Evolutionary conservation across 495 filamentous ascomycete genomes (phyloP).

Genomic region (Penicillium crystallinum): DNA sequence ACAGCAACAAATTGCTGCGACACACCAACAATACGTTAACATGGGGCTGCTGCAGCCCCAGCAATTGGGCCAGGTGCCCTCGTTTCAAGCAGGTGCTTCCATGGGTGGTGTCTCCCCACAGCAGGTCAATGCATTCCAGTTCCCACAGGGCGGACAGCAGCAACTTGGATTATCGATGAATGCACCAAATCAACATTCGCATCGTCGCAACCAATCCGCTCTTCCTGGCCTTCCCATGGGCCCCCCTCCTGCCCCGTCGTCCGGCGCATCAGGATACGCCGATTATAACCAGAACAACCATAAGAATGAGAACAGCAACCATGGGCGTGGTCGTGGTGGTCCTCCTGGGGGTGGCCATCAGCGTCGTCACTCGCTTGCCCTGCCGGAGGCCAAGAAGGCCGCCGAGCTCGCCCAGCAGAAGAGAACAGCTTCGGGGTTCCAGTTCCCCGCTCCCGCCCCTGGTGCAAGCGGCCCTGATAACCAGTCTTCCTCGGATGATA

Average conservation of each 20-base stretch:
- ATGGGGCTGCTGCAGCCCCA: slow-evolving; percentile 88
- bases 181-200: slow-evolving; percentile 71
- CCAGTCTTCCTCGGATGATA: slow-evolving; percentile 38
- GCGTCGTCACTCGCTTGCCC: slow-evolving; percentile 87
- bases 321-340: slow-evolving; percentile 74
- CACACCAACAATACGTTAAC: slow-evolving; percentile 94
- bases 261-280: slow-evolving; percentile 85
- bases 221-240: slow-evolving; percentile 91
- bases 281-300: slow-evolving; percentile 65
- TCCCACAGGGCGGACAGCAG: slow-evolving; percentile 78
- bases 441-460: slow-evolving; percentile 72
- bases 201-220: slow-evolving; percentile 97
- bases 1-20: slow-evolving; percentile 94
- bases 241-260: slow-evolving; percentile 88
- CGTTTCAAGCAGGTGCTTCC: slow-evolving; percentile 59
- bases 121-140: slow-evolving; percentile 72
- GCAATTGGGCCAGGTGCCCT: slow-evolving; percentile 64
- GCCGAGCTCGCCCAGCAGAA: slow-evolving; percentile 96
- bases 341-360: slow-evolving; percentile 75
- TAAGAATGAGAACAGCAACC: slow-evolving; percentile 62
- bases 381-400: slow-evolving; percentile 96
- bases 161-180: slow-evolving; percentile 67
- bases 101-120: slow-evolving; percentile 77
- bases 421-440: slow-evolving; percentile 85
- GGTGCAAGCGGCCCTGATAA: slow-evolving; percentile 50